A percentile compares a stretch with the other conserved stretches of the same genome.
phyloP scores from a whole-genome alignment of 2,329 filamentous ascomycete genomes.

The Sporothrix globosa region DNA sequence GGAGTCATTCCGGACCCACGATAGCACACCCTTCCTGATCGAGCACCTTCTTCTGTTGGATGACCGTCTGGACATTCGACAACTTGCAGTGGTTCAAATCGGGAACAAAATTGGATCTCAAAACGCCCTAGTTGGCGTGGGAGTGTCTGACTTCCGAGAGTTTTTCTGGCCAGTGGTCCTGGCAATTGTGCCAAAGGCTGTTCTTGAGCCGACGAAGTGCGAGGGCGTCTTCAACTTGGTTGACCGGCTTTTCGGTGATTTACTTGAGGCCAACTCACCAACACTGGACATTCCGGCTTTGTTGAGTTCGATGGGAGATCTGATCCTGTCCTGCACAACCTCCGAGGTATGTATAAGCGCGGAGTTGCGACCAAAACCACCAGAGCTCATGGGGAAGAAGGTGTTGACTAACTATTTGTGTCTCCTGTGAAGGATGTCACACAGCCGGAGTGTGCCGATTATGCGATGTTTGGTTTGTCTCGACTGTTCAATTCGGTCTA shows the following conservation, averaged over 20 bases:
- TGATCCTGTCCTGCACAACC: constrained; percentile 42
- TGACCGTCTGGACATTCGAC: constrained; percentile 44
- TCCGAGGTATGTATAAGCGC: constrained; percentile 40
- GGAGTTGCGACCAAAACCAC: background rate
- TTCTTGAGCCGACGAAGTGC: constrained; percentile 44
- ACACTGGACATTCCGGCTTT: constrained; percentile 42
- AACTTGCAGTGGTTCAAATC: constrained; percentile 45
- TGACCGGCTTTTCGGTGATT: constrained; percentile 47
- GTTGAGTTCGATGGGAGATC: constrained; percentile 37
- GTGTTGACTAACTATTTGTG: background rate
- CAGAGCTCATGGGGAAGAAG: background rate
- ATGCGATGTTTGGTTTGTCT: constrained; percentile 46
- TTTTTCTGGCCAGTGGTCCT: constrained; percentile 54
- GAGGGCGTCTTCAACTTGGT: constrained; percentile 53
- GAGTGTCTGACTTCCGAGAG: constrained; percentile 47
- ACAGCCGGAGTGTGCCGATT: constrained; percentile 45
- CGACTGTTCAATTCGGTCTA: constrained; percentile 44
- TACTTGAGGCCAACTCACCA: constrained; percentile 44
- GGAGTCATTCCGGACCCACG: constrained; percentile 44
- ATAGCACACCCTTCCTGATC: constrained; percentile 40
- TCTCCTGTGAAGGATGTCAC: constrained; percentile 44
- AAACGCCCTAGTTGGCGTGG: constrained; percentile 39
- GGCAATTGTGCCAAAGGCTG: constrained; percentile 46
- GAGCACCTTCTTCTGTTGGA: constrained; percentile 47
- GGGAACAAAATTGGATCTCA: constrained; percentile 38